Conservation (phyloP, 78 protist species). For the Planoprotostelium fungivorum region DNA sequence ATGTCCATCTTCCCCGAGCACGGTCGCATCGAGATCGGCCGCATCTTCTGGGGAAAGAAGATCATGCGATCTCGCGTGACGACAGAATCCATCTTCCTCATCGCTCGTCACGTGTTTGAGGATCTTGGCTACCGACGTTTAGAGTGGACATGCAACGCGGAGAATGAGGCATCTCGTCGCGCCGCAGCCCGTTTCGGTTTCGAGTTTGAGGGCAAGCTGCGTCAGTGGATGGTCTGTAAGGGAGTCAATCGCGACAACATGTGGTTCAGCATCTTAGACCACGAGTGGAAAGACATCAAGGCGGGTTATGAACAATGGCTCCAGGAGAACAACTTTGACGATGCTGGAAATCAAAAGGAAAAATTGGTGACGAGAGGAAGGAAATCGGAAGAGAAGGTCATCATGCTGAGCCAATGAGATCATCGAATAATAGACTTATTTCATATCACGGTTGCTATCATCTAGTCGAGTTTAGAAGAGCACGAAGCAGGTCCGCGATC, state of each 20-base stretch:
- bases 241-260: background rate
- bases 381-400: too few species aligned
- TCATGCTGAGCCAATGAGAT: too few species aligned
- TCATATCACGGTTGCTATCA: too few species aligned
- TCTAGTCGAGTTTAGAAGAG: too few species aligned
- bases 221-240: background rate
- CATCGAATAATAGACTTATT: too few species aligned
- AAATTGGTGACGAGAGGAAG: background rate
- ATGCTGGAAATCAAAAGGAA: conserved; percentile 1
- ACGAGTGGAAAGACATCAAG: background rate
- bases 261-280: conserved; percentile 3
- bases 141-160: conserved; percentile 24
- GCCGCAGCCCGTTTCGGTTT: conserved; percentile 26
- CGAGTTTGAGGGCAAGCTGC: conserved; percentile 7
- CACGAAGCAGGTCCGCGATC: too few species aligned
- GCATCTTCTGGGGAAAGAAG: background rate
- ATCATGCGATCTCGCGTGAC: background rate
- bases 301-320: conserved; percentile 2
- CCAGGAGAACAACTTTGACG: background rate
- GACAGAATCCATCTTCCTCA: conserved; percentile 13
- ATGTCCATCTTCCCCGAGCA: background rate
- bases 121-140: conserved; percentile 1
- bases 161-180: background rate
- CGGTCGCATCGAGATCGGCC: conserved; percentile 12
- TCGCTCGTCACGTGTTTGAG: background rate